A percentile compares a stretch with the other conserved stretches of the same genome.
Conservation (phyloP, 2,329 filamentous ascomycete species). For the Xylariales sp. region DNA sequence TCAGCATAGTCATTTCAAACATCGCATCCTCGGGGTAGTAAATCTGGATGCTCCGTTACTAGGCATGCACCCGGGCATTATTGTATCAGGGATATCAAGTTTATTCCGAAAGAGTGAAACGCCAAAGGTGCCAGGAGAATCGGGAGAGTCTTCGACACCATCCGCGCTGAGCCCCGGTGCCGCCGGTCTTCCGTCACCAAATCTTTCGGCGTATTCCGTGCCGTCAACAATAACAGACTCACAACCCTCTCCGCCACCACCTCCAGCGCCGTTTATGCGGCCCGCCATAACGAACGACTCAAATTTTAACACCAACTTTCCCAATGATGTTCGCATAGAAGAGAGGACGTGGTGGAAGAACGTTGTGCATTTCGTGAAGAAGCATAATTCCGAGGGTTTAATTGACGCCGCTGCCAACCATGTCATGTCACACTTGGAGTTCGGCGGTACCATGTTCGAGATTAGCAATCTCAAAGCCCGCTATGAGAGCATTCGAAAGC, state of each 20-base stretch:
- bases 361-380: constrained; percentile 81
- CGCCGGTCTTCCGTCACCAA: constrained; percentile 40
- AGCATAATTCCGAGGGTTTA: constrained; percentile 78
- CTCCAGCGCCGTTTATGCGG: constrained; percentile 28
- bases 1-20: constrained; percentile 64
- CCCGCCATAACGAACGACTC: constrained; percentile 60
- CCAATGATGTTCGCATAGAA: constrained; percentile 77
- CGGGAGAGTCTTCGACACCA: constrained; percentile 38
- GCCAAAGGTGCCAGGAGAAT: constrained; percentile 43
- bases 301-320: constrained; percentile 79
- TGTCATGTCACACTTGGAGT: constrained; percentile 84
- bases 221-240: constrained; percentile 40
- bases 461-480: constrained; percentile 75
- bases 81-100: constrained; percentile 83
- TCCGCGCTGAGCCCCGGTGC: constrained; percentile 33
- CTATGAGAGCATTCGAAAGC: constrained; percentile 74
- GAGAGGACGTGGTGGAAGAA: constrained; percentile 76
- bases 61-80: constrained; percentile 88
- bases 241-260: constrained; percentile 35
- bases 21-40: constrained; percentile 82
- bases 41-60: constrained; percentile 89
- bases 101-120: constrained; percentile 69
- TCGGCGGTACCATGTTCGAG: constrained; percentile 83
- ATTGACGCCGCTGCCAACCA: constrained; percentile 77
- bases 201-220: constrained; percentile 42